Base-by-base conservation (phyloP, 2,329 filamentous ascomycete species). In the Penicillium italicum region DNA sequence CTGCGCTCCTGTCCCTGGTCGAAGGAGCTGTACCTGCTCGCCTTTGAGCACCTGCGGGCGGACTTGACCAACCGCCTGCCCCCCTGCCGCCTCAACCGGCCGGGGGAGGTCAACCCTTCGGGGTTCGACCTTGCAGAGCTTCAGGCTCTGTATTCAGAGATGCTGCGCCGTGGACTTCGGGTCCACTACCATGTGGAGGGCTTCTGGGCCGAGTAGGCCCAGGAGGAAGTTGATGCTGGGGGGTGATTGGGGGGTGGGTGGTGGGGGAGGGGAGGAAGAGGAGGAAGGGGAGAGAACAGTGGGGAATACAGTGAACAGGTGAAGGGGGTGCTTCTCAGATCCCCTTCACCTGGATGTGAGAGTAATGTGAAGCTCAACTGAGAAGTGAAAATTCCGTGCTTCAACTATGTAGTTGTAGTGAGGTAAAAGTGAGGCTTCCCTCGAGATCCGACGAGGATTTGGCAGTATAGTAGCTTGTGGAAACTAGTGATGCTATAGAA, bases 1-100 rank as follows among this genome's bases (percentile, higher is more conserved):
- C 63, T 88, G 59, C 74, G 78, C 41, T 73, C 76, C 16, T 78
- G 85, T 64, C 86, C 86, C 0, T 88, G 85, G 85, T 80, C 77
- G 1, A 88, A 88, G 67, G 77, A 80, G 36, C 77, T 85, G 45
- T 72, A 84, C 41, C 76, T 88, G 71, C 56, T 81, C 26, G 85
- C 81, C 0, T 84, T 88, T 55, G 74, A 75, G 42, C 70, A 76
- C 37, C 63, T 78, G 31, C 66, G 66, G 14, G 62, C 63, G 11
- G 68, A 69, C 24, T 18, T 60, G 26, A 51, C 40, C 18, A 22
- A 33, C 18, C 38, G 33, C 16, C 53, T 55, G 18, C 40, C 53
- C 20, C 18, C 22, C 36, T 62, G 12, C 22, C 50, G 16, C 50
- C 51, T 7, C 26, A 24, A 12, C 12, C 55, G 41, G 3, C 9